A percentile compares a stretch with the other conserved stretches of the same genome.
Evolutionary conservation across 2,329 filamentous ascomycete genomes (phyloP).

Genomic region (Aureobasidium namibiae): DNA sequence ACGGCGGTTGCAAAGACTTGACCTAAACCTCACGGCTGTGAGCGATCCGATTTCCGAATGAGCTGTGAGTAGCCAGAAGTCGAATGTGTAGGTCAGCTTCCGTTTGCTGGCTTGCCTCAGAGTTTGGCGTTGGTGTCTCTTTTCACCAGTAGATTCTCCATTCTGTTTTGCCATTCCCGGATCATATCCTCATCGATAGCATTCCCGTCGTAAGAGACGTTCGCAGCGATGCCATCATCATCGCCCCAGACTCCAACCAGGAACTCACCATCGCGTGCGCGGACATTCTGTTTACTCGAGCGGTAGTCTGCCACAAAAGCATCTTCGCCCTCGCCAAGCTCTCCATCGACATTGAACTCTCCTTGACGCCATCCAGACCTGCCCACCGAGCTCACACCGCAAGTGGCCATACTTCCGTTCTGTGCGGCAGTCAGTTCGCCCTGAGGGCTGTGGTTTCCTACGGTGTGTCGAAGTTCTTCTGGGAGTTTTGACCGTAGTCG

Average conservation of each 20-base stretch:
- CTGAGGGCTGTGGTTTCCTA: constrained; percentile 27
- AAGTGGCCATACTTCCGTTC: constrained; percentile 32
- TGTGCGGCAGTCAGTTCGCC: constrained; percentile 27
- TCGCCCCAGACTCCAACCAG: constrained; percentile 33
- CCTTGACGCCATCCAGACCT: constrained; percentile 26
- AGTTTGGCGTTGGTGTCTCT: background rate
- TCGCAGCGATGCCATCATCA: constrained; percentile 30
- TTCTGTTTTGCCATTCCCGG: constrained; percentile 20
- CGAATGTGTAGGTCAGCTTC: background rate
- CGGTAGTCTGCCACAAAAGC: constrained; percentile 35
- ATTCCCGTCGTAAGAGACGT: constrained; percentile 33
- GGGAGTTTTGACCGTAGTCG: constrained; percentile 30
- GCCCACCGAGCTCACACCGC: constrained; percentile 38
- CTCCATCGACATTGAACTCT: constrained; percentile 20
- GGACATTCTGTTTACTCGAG: constrained; percentile 30
- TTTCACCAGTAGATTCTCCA: background rate
- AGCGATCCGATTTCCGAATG: background rate
- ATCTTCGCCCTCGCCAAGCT: constrained; percentile 17
- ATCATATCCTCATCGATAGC: constrained; percentile 22
- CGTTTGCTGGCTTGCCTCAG: background rate
- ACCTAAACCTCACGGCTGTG: background rate
- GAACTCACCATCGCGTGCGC: constrained; percentile 40
- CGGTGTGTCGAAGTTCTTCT: constrained; percentile 17
- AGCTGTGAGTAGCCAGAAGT: background rate
- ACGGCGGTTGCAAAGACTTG: background rate